phyloP scores from a whole-genome alignment of 805 yeast species.

The Priceomyces castillae region DNA sequence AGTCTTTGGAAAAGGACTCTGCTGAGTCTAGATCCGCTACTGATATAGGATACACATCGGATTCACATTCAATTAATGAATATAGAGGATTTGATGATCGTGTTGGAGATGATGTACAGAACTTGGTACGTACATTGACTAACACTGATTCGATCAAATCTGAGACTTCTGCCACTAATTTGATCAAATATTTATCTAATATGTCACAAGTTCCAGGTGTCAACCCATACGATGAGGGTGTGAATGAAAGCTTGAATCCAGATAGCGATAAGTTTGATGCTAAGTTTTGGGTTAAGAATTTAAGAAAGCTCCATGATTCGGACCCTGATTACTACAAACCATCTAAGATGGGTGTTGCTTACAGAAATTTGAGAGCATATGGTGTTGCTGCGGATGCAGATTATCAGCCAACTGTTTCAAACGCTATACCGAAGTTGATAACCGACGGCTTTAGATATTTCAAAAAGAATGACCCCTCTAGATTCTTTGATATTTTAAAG shows the following conservation, averaged over 20 bases:
- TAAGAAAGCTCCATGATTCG: slow-evolving; percentile 48
- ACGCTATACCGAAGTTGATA: slow-evolving; percentile 30
- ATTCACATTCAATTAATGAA: slow-evolving; percentile 17
- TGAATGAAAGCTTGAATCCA: slow-evolving; percentile 54
- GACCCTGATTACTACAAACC: slow-evolving; percentile 67
- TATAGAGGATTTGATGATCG: slow-evolving; percentile 36
- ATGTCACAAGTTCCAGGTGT: slow-evolving; percentile 55
- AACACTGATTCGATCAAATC: slow-evolving; percentile 10
- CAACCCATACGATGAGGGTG: slow-evolving; percentile 29
- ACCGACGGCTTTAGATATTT: slow-evolving; percentile 16
- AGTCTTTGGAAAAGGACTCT: slow-evolving; percentile 9
- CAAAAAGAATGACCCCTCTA: slow-evolving; percentile 20
- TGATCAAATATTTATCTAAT: slow-evolving; percentile 41
- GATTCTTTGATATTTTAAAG: slow-evolving; percentile 32
- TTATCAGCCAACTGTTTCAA: slow-evolving; percentile 58
- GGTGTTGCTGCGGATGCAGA: slow-evolving; percentile 70
- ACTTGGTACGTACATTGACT: slow-evolving; percentile 44
- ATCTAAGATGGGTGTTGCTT: slow-evolving; percentile 56
- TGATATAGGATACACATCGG: slow-evolving; percentile 7
- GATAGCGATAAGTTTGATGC: slow-evolving; percentile 55
- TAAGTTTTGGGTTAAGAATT: slow-evolving; percentile 65
- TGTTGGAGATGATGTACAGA: slow-evolving; percentile 32
- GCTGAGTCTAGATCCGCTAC: slow-evolving; percentile 1
- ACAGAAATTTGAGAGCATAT: slow-evolving; percentile 54
- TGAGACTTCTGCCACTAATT: slow-evolving; percentile 19